Percentiles rank a stretch among this genome's conserved stretches.
Evolutionary conservation across 1,139 yeast genomes (phyloP).

Genomic region (Fermentozyma sake): DNA sequence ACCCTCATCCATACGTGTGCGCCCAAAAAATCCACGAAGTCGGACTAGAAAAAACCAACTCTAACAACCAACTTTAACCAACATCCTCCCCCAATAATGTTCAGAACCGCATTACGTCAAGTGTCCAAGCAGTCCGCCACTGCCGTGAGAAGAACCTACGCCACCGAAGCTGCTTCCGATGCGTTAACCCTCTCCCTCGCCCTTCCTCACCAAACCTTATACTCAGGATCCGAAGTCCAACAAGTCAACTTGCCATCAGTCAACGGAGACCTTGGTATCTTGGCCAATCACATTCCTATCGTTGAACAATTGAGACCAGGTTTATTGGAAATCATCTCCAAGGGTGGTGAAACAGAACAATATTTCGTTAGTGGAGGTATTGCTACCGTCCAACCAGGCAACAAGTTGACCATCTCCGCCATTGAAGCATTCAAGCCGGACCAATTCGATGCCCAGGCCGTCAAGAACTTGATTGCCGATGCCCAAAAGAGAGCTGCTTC

Average conservation of each 20-base stretch:
- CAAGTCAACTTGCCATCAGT: slow-evolving; percentile 97
- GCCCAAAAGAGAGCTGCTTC: slow-evolving; percentile 91
- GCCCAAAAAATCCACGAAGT: too few species aligned
- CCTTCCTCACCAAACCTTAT: slow-evolving; percentile 75
- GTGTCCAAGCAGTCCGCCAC: slow-evolving; percentile 60
- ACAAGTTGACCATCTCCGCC: slow-evolving; percentile 85
- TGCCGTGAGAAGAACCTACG: slow-evolving; percentile 76
- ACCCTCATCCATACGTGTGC: too few species aligned
- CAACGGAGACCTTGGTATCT: slow-evolving; percentile 95
- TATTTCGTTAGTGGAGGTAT: slow-evolving; percentile 95
- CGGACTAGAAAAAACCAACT: too few species aligned
- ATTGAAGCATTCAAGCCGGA: slow-evolving; percentile 95
- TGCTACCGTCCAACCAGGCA: slow-evolving; percentile 95
- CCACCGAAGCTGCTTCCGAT: slow-evolving; percentile 78
- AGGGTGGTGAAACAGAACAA: slow-evolving; percentile 69
- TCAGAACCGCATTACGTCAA: slow-evolving; percentile 66
- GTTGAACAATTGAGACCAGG: slow-evolving; percentile 98
- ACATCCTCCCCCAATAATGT: too few species aligned
- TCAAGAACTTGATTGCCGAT: slow-evolving; percentile 80
- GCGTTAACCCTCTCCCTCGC: slow-evolving; percentile 86
- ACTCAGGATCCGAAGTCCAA: slow-evolving; percentile 50
- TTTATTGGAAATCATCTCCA: slow-evolving; percentile 83
- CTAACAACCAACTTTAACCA: too few species aligned
- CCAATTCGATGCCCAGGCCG: slow-evolving; percentile 76
- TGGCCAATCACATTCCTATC: slow-evolving; percentile 97